Evolutionary conservation across 1,284 basidiomycete species (phyloP), one percentile per base, ranked within the genome.

Genomic region (Tylopilus orsonianus): DNA sequence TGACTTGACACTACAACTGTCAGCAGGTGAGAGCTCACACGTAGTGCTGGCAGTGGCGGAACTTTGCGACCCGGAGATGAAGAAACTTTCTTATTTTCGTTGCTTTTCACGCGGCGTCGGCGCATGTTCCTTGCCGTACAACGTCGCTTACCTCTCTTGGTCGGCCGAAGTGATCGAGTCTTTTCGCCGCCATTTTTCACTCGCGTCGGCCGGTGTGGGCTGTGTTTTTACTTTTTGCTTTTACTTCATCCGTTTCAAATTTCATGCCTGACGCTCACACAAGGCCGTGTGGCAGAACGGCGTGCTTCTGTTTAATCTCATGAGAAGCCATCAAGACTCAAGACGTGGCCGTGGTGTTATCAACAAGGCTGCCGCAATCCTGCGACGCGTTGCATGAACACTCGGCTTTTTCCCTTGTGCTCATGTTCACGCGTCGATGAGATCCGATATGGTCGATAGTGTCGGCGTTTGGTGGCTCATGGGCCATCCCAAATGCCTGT

Each of bases 21-120:
- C 24, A 22, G 23, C n/a, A n/a, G 44, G 35, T 19, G 30, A 23
- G 46, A 54, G 10, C 24, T n/a, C 12, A 5, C 24, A 6, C 19
- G 27, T 13, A 55, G 33, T 58, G 29, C 42, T 57, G 39, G 41
- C 41, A 38, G 35, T 29, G 6, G 7, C 36, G 46, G 40, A 42
- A 54, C 41, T 20, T 36, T 41, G 42, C 52, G 29, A 32, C 20
- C 27, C 19, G 47, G 33, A 44, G 16, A 55, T 34, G 53, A 13
- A 30, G 4, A 9, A 20, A 13, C 9, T 36, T 18, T 36, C 7
- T 23, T 23, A 22, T 23, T 9, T 27, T n/a, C 33, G 3, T 45
- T 9, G 3, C 16, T 4, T 7, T 43, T 26, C 9, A 12, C 42
- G 42, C 42, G 38, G 10, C 23, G 16, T 22, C 40, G 34, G 13